Percentiles rank a stretch among this genome's conserved stretches.
phyloP scores from a whole-genome alignment of 2,329 filamentous ascomycete genomes.

The Aspergillus fumigatus region DNA sequence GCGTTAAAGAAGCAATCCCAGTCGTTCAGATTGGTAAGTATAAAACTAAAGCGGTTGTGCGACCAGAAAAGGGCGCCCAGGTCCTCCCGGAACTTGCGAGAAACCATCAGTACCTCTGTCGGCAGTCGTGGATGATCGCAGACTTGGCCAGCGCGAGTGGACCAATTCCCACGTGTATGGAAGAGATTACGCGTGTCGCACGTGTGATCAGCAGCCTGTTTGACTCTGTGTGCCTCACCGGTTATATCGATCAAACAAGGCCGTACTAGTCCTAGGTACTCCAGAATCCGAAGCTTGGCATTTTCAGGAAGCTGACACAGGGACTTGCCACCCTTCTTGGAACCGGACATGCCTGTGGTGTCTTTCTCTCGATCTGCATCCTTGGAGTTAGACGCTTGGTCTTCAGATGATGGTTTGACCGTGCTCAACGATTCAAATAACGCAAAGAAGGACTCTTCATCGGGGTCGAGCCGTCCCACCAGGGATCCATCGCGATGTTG shows the following conservation, averaged over 20 bases:
- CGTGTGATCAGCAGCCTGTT: neutral
- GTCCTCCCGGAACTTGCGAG: constrained; percentile 12
- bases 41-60: constrained; percentile 13
- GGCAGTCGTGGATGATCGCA: constrained; percentile 19
- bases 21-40: constrained; percentile 12
- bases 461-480: constrained; percentile 1
- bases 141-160: constrained; percentile 2
- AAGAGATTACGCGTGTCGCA: constrained; percentile 1
- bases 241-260: constrained; percentile 17
- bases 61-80: constrained; percentile 14
- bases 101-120: constrained; percentile 11
- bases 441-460: constrained; percentile 1
- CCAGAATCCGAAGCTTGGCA: constrained; percentile 16
- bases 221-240: constrained; percentile 8
- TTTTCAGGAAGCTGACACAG: constrained; percentile 19
- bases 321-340: neutral
- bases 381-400: neutral
- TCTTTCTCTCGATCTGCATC: neutral
- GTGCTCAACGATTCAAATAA: neutral
- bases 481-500: neutral
- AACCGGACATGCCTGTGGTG: neutral
- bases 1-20: constrained; percentile 9
- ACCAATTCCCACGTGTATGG: constrained; percentile 5
- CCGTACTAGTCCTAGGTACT: constrained; percentile 18
- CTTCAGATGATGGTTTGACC: neutral